Evolutionary conservation across 2,329 filamentous ascomycete genomes (phyloP), one percentile per base, ranked within the genome.

Genomic region (Rutstroemia sydowiana): DNA sequence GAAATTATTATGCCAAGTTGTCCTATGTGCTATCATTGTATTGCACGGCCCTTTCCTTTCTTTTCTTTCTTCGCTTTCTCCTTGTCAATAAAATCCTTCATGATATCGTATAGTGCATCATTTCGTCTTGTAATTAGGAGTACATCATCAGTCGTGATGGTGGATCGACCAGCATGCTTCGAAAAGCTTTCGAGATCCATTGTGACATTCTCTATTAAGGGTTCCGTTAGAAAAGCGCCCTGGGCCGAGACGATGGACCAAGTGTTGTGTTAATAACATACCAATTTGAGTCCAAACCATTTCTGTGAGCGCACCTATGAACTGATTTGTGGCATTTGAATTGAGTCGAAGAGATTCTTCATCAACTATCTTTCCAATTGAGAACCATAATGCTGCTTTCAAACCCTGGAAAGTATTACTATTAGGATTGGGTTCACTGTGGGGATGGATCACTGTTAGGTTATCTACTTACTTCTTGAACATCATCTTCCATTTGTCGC

Each of bases 261-360:
- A 20, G 14, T 37, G 3, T n/a, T 18, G 44, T 42, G 32, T 9
- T 13, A 37, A 16, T 41, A 34, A 43, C 70, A 43, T 75, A 92
- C 89, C 87, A 47, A 95, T 86, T 60, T 95, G 90, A 1, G 83
- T 79, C 82, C 88, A 95, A 7, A 92, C 85, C 68, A 95, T 79
- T 68, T 95, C 90, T 1, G 88, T 93, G 64, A 95, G 69, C 0
- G 86, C 81, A 8, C 85, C 89, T 60, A 95, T 95, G 68, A 95
- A 95, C 64, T 95, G 89, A 1, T 88, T 88, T 23, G 92, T 95
- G 6, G 91, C 88, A 68, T 95, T 96, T 57, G 88, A 78, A 65
- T 87, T 82, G 26, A 84, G 74, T 52, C 78, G 75, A 28, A 89
- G 72, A 16, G 83, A 85, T 66, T 95, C 86, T 59, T 92, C 84